phyloP scores from a whole-genome alignment of 176 grass and related monocot genomes.

The Oryza meridionalis region DNA sequence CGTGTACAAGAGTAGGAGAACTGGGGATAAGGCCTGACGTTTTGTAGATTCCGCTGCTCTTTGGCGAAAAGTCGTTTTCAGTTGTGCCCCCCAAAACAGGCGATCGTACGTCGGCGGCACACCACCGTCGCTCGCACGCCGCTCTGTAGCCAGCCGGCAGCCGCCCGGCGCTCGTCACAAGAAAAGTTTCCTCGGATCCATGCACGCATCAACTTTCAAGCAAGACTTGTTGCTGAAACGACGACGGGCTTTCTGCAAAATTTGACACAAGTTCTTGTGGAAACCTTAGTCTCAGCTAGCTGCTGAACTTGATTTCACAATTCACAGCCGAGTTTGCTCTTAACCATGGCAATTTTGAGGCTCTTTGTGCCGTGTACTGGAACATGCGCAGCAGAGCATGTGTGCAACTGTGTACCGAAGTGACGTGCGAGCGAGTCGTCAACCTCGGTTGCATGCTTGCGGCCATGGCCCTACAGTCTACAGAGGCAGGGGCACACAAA shows the following conservation, averaged over 20 bases:
- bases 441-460: conserved; percentile 17
- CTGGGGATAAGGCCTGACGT: background rate
- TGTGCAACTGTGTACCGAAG: background rate
- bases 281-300: background rate
- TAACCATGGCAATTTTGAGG: background rate
- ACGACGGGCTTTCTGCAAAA: background rate
- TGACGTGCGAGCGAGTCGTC: conserved; percentile 22
- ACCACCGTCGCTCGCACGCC: background rate
- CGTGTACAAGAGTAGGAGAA: background rate
- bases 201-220: background rate
- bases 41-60: background rate
- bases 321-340: background rate
- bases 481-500: background rate
- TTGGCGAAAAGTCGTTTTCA: background rate
- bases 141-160: background rate
- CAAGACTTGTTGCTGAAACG: background rate
- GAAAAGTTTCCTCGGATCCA: background rate
- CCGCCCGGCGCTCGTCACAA: background rate
- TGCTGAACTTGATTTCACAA: background rate
- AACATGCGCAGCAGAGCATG: background rate
- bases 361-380: background rate
- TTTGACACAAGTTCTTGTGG: background rate
- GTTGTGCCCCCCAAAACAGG: background rate
- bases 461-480: conserved; percentile 18
- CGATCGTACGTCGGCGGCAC: background rate